phyloP scores from a whole-genome alignment of 768 basidiomycete genomes.

The Trametes coccinea region DNA sequence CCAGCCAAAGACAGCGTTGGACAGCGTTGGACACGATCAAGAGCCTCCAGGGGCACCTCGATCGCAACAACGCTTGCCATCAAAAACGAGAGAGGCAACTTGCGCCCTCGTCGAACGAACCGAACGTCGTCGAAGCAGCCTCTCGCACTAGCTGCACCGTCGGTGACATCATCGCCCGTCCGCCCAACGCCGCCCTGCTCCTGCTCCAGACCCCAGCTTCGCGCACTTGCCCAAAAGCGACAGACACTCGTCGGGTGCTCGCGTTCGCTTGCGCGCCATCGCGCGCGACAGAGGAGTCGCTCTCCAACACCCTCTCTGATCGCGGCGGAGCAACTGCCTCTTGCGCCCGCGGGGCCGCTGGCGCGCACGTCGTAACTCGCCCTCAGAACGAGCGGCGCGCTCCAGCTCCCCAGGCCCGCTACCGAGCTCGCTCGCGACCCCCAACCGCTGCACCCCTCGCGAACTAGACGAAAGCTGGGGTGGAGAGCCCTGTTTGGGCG shows the following conservation, averaged over 20 bases:
- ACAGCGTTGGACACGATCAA: not conserved
- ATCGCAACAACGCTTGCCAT: not conserved
- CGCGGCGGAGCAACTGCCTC: not conserved
- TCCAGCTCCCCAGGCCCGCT: not conserved
- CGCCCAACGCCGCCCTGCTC: not conserved
- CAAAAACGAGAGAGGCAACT: not conserved
- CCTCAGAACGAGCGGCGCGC: not conserved
- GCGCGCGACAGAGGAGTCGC: not conserved
- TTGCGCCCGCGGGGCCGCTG: not conserved
- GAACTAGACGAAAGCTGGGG: not conserved
- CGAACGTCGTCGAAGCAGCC: constrained; percentile 1
- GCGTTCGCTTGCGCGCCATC: not conserved
- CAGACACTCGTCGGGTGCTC: not conserved
- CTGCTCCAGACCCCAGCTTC: not conserved
- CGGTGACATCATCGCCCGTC: constrained; percentile 7
- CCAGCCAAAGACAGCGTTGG: not conserved
- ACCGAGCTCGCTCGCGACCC: not conserved
- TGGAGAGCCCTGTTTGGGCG: not conserved
- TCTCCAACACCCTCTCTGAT: constrained; percentile 9
- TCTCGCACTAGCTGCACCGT: not conserved
- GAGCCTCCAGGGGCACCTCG: not conserved
- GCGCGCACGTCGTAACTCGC: not conserved
- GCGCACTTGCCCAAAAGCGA: not conserved
- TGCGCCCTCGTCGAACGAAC: not conserved
- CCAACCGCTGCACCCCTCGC: not conserved